Conservation (phyloP, 208 protist genomes). For the Leishmania tropica region DNA sequence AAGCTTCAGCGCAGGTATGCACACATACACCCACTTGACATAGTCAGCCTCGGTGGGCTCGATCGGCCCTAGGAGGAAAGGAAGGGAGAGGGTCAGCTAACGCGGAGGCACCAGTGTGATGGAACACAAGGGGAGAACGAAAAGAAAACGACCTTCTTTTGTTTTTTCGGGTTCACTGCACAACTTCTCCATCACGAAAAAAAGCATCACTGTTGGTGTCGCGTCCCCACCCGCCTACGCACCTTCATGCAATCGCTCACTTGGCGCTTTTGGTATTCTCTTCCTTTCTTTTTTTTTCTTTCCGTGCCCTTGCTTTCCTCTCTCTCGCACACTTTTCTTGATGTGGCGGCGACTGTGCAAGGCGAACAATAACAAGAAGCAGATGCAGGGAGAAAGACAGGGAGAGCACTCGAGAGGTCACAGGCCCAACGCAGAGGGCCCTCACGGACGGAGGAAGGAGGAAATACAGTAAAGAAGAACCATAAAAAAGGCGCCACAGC, state of each 20-base stretch:
- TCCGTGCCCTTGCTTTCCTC: not conserved
- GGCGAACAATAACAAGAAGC: not conserved
- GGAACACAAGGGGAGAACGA: conserved; percentile 18
- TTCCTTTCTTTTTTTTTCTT: not conserved
- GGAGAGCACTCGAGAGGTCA: not conserved
- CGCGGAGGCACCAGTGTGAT: not conserved
- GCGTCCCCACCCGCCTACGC: not conserved
- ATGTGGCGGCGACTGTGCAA: not conserved
- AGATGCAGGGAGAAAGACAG: not conserved
- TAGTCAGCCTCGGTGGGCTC: not conserved
- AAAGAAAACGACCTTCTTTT: not conserved
- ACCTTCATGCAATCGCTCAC: not conserved
- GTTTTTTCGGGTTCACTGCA: not conserved
- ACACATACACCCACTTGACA: not conserved
- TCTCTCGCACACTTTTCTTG: too few relatives aligned
- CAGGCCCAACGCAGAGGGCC: not conserved
- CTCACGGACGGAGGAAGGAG: not conserved
- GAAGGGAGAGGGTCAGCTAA: not conserved
- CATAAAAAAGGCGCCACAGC: not conserved
- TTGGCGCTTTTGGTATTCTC: not conserved
- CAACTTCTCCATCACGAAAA: not conserved
- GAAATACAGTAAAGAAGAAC: not conserved
- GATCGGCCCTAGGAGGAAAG: not conserved
- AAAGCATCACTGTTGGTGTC: not conserved
- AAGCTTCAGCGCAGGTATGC: not conserved